Conservation (phyloP, 164 flowering plant species). For the Liriodendron chinense region DNA sequence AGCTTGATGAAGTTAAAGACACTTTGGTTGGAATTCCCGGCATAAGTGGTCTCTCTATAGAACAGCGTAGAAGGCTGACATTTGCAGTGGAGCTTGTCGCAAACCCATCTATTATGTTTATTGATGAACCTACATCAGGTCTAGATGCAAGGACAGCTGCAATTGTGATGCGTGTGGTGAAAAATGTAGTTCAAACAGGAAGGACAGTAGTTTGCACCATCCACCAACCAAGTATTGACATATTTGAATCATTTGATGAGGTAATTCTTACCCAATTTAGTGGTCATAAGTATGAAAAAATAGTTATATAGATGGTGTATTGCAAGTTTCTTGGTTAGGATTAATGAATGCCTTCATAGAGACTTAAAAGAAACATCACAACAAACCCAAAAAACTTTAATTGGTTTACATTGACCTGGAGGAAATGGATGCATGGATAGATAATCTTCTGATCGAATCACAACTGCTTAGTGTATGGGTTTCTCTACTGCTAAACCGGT, state of each 20-base stretch:
- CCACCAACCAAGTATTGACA: conserved; percentile 67
- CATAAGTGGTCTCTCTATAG: conserved; percentile 64
- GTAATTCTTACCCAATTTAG: conserved; percentile 22
- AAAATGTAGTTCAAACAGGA: conserved; percentile 55
- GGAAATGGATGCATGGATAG: too few relatives aligned
- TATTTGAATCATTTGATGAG: conserved; percentile 84
- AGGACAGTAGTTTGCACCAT: conserved; percentile 66
- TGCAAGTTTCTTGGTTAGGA: too few relatives aligned
- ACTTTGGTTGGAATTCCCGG: conserved; percentile 67
- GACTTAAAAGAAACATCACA: too few relatives aligned
- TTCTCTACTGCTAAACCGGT: too few relatives aligned
- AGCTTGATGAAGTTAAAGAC: conserved; percentile 66
- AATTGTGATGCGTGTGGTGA: conserved; percentile 78
- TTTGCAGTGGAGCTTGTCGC: conserved; percentile 83
- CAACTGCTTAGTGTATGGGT: too few relatives aligned
- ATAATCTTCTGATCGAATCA: too few relatives aligned
- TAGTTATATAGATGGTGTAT: too few relatives aligned
- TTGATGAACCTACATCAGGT: conserved; percentile 84
- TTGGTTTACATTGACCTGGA: too few relatives aligned
- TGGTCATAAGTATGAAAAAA: too few relatives aligned
- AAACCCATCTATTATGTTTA: conserved; percentile 72
- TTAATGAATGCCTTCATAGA: too few relatives aligned
- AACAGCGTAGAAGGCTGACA: conserved; percentile 77
- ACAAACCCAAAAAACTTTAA: too few relatives aligned
- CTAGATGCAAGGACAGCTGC: conserved; percentile 86